Percentiles rank a stretch among this genome's conserved stretches.
Conservation (phyloP, 768 basidiomycete species). For the Paxillus involutus region DNA sequence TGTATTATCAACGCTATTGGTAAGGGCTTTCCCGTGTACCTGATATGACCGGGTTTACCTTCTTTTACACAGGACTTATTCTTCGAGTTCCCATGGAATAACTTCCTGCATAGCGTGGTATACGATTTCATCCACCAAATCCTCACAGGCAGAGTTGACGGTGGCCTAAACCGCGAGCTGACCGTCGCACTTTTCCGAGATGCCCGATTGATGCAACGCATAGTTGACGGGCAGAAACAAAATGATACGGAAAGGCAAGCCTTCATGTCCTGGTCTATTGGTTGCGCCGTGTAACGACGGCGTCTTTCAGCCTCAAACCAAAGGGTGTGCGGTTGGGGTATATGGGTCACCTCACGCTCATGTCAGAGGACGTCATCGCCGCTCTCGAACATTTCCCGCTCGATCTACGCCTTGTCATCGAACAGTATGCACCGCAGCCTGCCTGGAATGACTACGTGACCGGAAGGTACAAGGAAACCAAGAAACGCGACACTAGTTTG, state of each 20-base stretch:
- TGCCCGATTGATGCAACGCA: conserved; percentile 76
- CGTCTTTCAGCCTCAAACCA: conserved; percentile 53
- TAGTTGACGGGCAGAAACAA: conserved; percentile 79
- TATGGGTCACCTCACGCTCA: conserved; percentile 96
- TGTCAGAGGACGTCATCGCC: conserved; percentile 91
- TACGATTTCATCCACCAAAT: conserved; percentile 97
- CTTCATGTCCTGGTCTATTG: not conserved
- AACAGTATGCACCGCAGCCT: conserved; percentile 66
- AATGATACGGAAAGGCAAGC: conserved; percentile 78
- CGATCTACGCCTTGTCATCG: conserved; percentile 67
- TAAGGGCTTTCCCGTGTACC: conserved; percentile 37
- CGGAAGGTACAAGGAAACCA: conserved; percentile 83
- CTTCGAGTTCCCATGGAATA: conserved; percentile 96
- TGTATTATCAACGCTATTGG: conserved; percentile 75
- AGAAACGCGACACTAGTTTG: conserved; percentile 72
- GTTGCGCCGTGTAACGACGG: conserved; percentile 6
- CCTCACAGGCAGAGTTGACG: conserved; percentile 81
- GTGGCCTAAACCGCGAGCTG: conserved; percentile 82
- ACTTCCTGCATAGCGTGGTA: conserved; percentile 94
- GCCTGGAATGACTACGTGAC: conserved; percentile 91
- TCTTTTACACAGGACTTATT: conserved; percentile 71
- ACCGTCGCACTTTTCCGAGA: conserved; percentile 85
- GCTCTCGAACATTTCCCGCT: conserved; percentile 86
- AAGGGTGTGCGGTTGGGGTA: conserved; percentile 85
- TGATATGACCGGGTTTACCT: conserved; percentile 2